These are phyloP conservation scores for Ophiosphaerella korrae DNA, from an alignment of 2,329 filamentous ascomycete genomes.

Conservation along the genomic window DNA sequence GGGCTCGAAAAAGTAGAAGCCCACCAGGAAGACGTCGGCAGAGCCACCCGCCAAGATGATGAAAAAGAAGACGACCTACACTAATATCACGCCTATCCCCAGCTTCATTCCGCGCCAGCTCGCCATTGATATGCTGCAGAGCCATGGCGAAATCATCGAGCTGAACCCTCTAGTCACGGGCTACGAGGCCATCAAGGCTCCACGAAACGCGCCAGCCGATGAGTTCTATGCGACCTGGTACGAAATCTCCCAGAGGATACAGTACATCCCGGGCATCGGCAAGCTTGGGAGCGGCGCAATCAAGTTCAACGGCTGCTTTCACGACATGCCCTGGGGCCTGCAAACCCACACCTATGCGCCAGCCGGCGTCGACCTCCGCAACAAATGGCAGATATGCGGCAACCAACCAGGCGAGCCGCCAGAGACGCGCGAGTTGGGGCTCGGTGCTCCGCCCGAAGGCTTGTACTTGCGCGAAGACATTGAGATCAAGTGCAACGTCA, in stretches of 20 bases:
- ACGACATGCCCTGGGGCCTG: conserved; percentile 73
- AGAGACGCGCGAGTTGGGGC: conserved; percentile 66
- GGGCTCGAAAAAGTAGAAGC: background rate
- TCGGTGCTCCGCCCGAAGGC: conserved; percentile 67
- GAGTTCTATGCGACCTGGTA: conserved; percentile 78
- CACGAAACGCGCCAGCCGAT: conserved; percentile 69
- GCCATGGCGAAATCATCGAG: conserved; percentile 72
- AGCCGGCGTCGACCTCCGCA: conserved; percentile 68
- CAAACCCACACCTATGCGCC: conserved; percentile 75
- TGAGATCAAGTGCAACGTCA: conserved; percentile 71
- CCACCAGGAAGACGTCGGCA: background rate
- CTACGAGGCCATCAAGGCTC: conserved; percentile 68
- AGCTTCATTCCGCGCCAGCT: conserved; percentile 72
- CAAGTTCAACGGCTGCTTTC: conserved; percentile 72
- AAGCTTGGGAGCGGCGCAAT: conserved; percentile 69
- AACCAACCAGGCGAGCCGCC: conserved; percentile 71
- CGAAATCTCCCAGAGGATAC: conserved; percentile 71
- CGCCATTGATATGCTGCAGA: conserved; percentile 73
- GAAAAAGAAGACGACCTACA: conserved; percentile 67
- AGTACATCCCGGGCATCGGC: conserved; percentile 69
- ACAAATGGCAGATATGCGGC: conserved; percentile 70
- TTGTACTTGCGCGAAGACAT: conserved; percentile 73
- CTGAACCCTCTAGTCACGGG: conserved; percentile 71
- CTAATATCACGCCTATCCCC: conserved; percentile 72
- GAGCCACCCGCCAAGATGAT: conserved; percentile 38